A percentile compares a stretch with the other conserved stretches of the same genome.
Conservation (phyloP, 345 rosid genomes). For the Corchorus olitorius region DNA sequence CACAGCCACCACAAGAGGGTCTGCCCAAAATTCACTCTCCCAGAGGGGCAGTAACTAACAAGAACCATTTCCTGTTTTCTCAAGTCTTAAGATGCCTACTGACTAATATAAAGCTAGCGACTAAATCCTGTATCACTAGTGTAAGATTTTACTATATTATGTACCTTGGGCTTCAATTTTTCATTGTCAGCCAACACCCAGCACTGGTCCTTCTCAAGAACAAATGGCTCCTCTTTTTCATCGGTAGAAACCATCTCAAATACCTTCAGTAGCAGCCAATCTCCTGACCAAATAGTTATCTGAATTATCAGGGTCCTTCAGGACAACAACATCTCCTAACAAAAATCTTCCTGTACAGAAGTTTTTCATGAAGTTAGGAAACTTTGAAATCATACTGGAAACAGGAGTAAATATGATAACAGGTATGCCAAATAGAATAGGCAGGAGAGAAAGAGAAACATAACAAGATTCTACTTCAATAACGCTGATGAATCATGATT, state of each 20-base stretch:
- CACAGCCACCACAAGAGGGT: neutral
- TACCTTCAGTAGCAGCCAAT: constrained; percentile 85
- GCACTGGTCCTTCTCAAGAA: constrained; percentile 76
- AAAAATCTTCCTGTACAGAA: constrained; percentile 55
- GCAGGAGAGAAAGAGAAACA: neutral
- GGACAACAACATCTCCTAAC: constrained; percentile 93
- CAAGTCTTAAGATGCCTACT: neutral
- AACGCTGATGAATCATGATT: neutral
- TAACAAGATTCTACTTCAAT: neutral
- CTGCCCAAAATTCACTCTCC: neutral
- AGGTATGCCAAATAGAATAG: neutral
- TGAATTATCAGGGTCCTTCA: constrained; percentile 74
- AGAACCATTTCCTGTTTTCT: neutral
- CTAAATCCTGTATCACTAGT: neutral
- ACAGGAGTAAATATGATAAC: neutral
- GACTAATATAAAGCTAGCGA: neutral
- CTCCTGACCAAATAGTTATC: constrained; percentile 71
- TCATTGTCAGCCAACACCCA: constrained; percentile 92
- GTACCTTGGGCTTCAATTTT: constrained; percentile 79
- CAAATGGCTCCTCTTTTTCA: constrained; percentile 82
- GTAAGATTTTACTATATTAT: neutral
- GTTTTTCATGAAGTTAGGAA: constrained; percentile 14
- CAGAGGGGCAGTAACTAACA: neutral
- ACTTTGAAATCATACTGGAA: neutral
- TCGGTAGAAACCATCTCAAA: constrained; percentile 81